A percentile compares a stretch with the other conserved stretches of the same genome.
Evolutionary conservation across 2,329 filamentous ascomycete genomes (phyloP).

Genomic region (Iodosphaeria phyllophila): DNA sequence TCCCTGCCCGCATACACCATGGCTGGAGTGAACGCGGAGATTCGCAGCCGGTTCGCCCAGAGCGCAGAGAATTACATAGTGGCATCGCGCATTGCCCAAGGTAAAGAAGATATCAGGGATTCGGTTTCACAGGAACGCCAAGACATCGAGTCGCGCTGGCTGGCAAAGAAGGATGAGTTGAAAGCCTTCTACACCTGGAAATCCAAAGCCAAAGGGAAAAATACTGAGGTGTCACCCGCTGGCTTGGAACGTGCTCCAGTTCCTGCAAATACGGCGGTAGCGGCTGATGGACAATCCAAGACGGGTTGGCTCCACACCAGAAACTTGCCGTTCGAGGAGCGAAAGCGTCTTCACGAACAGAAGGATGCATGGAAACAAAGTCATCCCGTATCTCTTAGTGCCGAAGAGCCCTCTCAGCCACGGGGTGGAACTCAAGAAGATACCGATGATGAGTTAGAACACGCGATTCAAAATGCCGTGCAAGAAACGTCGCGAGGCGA

Average conservation of each 20-base stretch:
- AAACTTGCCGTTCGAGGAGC: slow-evolving; percentile 29
- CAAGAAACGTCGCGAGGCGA: slow-evolving; percentile 52
- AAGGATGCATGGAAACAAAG: slow-evolving; percentile 23
- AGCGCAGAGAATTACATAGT: slow-evolving; percentile 67
- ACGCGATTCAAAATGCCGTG: slow-evolving; percentile 53
- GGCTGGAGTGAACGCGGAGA: slow-evolving; percentile 64
- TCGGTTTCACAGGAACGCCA: slow-evolving; percentile 38
- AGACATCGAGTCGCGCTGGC: slow-evolving; percentile 48
- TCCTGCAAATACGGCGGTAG: slow-evolving; percentile 5
- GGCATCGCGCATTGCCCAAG: slow-evolving; percentile 57
- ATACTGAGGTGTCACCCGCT: slow-evolving; percentile 11
- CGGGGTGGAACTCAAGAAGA: too few relatives aligned
- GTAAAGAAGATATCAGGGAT: slow-evolving; percentile 42
- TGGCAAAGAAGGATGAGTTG: slow-evolving; percentile 37
- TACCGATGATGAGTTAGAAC: slow-evolving; percentile 48
- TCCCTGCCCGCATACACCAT: slow-evolving; percentile 64
- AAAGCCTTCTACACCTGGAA: slow-evolving; percentile 38
- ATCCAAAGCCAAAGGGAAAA: slow-evolving; percentile 22
- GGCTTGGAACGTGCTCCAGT: slow-evolving; percentile 5
- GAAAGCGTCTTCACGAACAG: slow-evolving; percentile 28
- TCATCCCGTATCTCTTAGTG: slow-evolving; percentile 9
- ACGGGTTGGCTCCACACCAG: slow-evolving; percentile 29
- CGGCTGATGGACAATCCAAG: slow-evolving; percentile 12
- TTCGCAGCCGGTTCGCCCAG: slow-evolving; percentile 50
- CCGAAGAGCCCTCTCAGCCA: slow-evolving; percentile 3